A percentile compares a stretch with the other conserved stretches of the same genome.
Conservation (phyloP, 495 filamentous ascomycete species). For the Tetracladium setigerum region DNA sequence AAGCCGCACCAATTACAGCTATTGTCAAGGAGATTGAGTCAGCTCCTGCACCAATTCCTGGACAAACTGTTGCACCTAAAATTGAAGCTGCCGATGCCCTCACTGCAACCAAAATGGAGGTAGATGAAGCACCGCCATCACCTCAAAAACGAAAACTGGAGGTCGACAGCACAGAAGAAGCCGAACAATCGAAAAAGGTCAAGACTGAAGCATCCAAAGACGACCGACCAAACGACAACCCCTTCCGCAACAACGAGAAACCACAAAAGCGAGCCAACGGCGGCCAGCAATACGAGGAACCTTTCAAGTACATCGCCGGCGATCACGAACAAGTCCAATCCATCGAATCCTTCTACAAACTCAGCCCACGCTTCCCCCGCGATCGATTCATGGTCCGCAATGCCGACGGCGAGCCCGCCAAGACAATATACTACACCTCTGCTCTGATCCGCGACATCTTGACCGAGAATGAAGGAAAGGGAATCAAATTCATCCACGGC, state of each 20-base stretch:
- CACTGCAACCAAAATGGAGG: slow-evolving; percentile 28
- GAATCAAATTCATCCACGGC: slow-evolving; percentile 92
- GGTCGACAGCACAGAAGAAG: slow-evolving; percentile 13
- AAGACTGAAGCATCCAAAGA: slow-evolving; percentile 22
- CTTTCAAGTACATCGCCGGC: slow-evolving; percentile 77
- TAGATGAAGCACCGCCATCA: slow-evolving; percentile 19
- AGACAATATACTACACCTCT: slow-evolving; percentile 93
- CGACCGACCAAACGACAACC: background rate
- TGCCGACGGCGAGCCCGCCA: slow-evolving; percentile 68
- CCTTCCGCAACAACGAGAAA: slow-evolving; percentile 30
- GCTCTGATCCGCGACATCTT: slow-evolving; percentile 79
- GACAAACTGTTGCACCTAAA: slow-evolving; percentile 24
- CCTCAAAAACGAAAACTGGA: slow-evolving; percentile 9
- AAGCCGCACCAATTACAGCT: slow-evolving; percentile 26
- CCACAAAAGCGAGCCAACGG: slow-evolving; percentile 22
- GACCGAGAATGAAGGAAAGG: slow-evolving; percentile 70
- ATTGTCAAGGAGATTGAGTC: slow-evolving; percentile 49
- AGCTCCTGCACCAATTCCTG: slow-evolving; percentile 7
- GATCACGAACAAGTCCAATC: slow-evolving; percentile 64
- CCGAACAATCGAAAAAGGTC: slow-evolving; percentile 31
- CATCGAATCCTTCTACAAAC: slow-evolving; percentile 74
- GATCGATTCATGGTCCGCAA: slow-evolving; percentile 96
- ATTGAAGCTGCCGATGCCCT: slow-evolving; percentile 43
- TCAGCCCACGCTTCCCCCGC: slow-evolving; percentile 73
- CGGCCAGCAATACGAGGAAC: slow-evolving; percentile 64